Conservation (phyloP, 2,329 filamentous ascomycete species). For the Sclerotinia nivalis region DNA sequence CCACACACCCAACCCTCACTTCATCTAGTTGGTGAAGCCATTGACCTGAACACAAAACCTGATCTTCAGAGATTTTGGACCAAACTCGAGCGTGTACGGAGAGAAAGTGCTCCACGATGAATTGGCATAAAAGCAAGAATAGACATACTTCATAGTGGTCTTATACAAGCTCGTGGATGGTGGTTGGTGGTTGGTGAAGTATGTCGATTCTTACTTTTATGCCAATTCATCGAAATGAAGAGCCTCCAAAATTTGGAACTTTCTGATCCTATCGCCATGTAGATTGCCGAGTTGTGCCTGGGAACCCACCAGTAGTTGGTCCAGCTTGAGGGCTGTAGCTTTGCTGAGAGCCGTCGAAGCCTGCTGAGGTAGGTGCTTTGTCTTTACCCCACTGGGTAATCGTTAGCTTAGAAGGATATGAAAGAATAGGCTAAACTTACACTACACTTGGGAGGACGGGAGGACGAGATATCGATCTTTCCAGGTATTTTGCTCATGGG, state of each 20-base stretch:
- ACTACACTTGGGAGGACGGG: slow-evolving; percentile 91
- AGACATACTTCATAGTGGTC: too few species aligned
- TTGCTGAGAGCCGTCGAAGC: slow-evolving; percentile 77
- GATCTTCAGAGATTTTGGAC: too few species aligned
- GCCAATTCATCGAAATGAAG: too few species aligned
- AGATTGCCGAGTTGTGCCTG: slow-evolving; percentile 61
- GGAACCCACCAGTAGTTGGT: slow-evolving; percentile 67
- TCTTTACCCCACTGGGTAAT: slow-evolving; percentile 90
- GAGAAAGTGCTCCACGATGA: too few species aligned
- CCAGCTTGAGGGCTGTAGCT: slow-evolving; percentile 72
- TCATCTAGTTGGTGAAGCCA: too few species aligned
- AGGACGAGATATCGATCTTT: background rate
- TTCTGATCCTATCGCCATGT: background rate
- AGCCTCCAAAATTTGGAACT: background rate
- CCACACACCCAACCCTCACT: too few species aligned
- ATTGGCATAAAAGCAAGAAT: too few species aligned
- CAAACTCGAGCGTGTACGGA: too few species aligned
- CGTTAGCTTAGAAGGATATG: slow-evolving; percentile 39
- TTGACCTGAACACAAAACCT: too few species aligned
- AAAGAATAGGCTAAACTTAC: slow-evolving; percentile 62
- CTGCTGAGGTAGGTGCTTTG: slow-evolving; percentile 77
- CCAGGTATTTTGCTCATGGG: background rate
- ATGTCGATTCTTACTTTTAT: too few species aligned
- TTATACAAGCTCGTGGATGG: too few species aligned
- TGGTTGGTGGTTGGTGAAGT: too few species aligned